phyloP scores from a whole-genome alignment of 352 stramenopile genomes.

The Pythium plurisporium region DNA sequence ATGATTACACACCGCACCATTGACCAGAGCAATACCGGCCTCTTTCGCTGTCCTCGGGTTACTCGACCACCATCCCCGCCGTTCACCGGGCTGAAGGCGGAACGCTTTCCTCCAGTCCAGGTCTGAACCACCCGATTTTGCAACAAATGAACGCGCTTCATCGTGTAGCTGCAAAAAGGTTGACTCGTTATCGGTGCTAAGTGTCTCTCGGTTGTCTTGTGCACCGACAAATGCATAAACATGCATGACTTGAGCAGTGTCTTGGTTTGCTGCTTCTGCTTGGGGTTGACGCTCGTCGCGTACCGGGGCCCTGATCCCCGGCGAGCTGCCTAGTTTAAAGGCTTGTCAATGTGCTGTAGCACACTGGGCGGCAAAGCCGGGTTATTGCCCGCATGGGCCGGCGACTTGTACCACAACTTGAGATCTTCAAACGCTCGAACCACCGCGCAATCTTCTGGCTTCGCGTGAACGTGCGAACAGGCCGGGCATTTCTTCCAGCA shows the following conservation, averaged over 20 bases:
- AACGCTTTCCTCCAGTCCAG: background rate
- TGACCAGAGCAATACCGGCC: background rate
- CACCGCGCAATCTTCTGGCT: background rate
- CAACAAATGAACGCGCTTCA: slow-evolving; percentile 12
- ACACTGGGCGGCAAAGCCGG: background rate
- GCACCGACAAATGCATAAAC: slow-evolving; percentile 1
- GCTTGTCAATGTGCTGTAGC: slow-evolving; percentile 3
- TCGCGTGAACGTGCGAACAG: background rate
- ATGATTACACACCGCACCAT: slow-evolving; percentile 8
- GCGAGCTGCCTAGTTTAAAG: slow-evolving; percentile 11
- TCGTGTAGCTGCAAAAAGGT: background rate
- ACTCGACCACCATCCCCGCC: slow-evolving; percentile 7
- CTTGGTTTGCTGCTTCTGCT: background rate
- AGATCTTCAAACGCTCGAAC: background rate
- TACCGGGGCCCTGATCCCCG: slow-evolving; percentile 3
- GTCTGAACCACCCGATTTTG: background rate
- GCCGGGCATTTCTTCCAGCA: slow-evolving; percentile 15
- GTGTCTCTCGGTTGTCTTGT: slow-evolving; percentile 1
- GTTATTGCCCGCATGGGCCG: background rate
- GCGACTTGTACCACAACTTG: slow-evolving; percentile 5
- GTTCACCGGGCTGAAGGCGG: slow-evolving; percentile 2
- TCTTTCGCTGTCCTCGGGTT: background rate
- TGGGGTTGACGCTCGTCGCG: slow-evolving; percentile 1
- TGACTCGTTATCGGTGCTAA: slow-evolving; percentile 4
- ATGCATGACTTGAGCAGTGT: background rate